Evolutionary conservation across 768 basidiomycete species (phyloP).

Genomic region (Sporobolomyces roseus): DNA sequence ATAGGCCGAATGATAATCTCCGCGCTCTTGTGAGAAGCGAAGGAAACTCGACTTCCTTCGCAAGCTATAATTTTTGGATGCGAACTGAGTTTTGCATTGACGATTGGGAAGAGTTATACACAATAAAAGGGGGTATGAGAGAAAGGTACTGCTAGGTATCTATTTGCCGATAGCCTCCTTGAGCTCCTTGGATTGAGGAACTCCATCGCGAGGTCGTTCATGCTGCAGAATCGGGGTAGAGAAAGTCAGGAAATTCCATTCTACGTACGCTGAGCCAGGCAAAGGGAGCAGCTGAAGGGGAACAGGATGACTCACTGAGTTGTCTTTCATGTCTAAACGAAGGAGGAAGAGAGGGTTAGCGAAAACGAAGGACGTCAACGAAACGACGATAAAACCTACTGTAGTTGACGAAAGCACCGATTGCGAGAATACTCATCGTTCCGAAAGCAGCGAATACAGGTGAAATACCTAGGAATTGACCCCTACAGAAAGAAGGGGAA

Average conservation of each 20-base stretch:
- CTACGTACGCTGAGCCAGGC: no score
- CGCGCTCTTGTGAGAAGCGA: no score
- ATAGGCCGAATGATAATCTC: no score
- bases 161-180: constrained; percentile 14
- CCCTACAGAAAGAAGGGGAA: neutral
- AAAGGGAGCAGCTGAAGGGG: no score
- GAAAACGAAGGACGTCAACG: neutral
- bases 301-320: constrained; percentile 1
- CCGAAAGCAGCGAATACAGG: constrained; percentile 15
- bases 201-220: constrained; percentile 12
- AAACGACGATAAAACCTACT: neutral
- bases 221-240: neutral
- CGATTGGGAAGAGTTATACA: no score
- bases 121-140: neutral
- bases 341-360: neutral
- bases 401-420: constrained; percentile 12
- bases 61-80: no score
- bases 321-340: constrained; percentile 17
- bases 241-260: no score
- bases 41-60: no score
- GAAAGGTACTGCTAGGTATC: neutral
- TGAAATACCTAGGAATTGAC: constrained; percentile 8
- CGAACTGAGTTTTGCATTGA: no score
- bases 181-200: constrained; percentile 10
- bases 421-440: constrained; percentile 9